phyloP scores from a whole-genome alignment of 176 grass and related monocot genomes.

The Oryza brachyantha region DNA sequence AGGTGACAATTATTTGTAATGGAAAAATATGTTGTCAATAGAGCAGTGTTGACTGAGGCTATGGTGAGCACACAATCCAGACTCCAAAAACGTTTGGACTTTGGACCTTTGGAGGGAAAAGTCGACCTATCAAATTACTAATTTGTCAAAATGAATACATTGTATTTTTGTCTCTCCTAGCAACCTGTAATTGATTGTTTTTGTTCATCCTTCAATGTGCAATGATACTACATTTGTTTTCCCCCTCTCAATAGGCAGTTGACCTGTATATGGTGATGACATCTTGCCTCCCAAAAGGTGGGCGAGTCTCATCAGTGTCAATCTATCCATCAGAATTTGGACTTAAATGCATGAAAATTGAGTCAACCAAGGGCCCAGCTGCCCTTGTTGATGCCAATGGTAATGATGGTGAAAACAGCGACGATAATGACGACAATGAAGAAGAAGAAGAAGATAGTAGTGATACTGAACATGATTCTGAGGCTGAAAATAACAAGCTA shows the following conservation, averaged over 20 bases:
- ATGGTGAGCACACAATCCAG: neutral
- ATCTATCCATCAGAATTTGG: slow-evolving; percentile 93
- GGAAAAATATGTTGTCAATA: neutral
- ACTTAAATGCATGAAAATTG: slow-evolving; percentile 78
- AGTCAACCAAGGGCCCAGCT: slow-evolving; percentile 60
- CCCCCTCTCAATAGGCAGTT: slow-evolving; percentile 51
- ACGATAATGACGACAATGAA: slow-evolving; percentile 10
- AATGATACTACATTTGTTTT: slow-evolving; percentile 3
- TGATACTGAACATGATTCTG: slow-evolving; percentile 37
- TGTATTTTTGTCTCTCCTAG: neutral
- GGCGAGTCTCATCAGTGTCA: slow-evolving; percentile 58
- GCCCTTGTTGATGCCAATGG: slow-evolving; percentile 44
- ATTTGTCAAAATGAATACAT: slow-evolving; percentile 6
- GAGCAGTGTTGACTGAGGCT: neutral
- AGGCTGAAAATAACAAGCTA: slow-evolving; percentile 66
- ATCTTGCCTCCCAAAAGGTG: slow-evolving; percentile 69
- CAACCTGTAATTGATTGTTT: neutral
- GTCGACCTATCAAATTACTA: neutral
- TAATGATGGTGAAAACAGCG: slow-evolving; percentile 19
- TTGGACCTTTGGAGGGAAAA: neutral
- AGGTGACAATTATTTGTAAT: neutral
- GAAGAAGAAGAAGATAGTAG: slow-evolving; percentile 9
- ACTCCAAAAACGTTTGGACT: neutral
- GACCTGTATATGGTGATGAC: slow-evolving; percentile 91
- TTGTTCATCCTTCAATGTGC: neutral